A percentile compares a stretch with the other conserved stretches of the same genome.
phyloP scores from a whole-genome alignment of 306 rosid genomes.

The Abrus precatorius region DNA sequence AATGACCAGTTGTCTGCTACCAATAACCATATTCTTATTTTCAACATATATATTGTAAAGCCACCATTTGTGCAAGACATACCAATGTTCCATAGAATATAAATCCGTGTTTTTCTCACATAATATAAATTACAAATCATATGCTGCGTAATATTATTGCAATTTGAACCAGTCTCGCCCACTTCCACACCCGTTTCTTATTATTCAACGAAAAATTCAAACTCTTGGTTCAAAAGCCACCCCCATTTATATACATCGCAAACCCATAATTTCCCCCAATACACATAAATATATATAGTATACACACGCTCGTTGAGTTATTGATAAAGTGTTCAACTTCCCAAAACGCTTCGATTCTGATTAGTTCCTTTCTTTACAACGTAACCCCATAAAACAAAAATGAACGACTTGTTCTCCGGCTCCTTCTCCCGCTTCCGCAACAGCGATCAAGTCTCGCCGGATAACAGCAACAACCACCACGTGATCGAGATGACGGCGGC shows the following conservation, averaged over 20 bases:
- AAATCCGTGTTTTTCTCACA: slow-evolving; percentile 6
- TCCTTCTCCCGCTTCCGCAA: slow-evolving; percentile 69
- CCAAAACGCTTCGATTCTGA: background rate
- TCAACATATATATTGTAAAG: background rate
- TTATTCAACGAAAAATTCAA: slow-evolving; percentile 29
- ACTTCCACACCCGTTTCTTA: background rate
- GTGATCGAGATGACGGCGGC: slow-evolving; percentile 69
- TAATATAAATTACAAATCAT: background rate
- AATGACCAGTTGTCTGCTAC: slow-evolving; percentile 51
- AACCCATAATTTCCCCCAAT: slow-evolving; percentile 22
- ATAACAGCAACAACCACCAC: slow-evolving; percentile 49
- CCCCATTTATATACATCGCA: background rate
- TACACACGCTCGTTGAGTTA: background rate
- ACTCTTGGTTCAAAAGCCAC: slow-evolving; percentile 21
- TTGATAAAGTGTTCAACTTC: background rate
- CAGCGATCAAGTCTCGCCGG: slow-evolving; percentile 63
- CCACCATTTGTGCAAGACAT: slow-evolving; percentile 42
- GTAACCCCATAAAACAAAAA: background rate
- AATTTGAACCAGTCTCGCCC: slow-evolving; percentile 47
- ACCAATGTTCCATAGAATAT: slow-evolving; percentile 4
- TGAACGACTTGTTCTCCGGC: slow-evolving; percentile 80
- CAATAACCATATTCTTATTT: slow-evolving; percentile 14
- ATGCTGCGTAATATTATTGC: slow-evolving; percentile 4
- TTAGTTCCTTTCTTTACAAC: too few relatives aligned
- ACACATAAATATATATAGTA: background rate